phyloP scores from a whole-genome alignment of 306 rosid genomes.

The Sesbania bispinosa region DNA sequence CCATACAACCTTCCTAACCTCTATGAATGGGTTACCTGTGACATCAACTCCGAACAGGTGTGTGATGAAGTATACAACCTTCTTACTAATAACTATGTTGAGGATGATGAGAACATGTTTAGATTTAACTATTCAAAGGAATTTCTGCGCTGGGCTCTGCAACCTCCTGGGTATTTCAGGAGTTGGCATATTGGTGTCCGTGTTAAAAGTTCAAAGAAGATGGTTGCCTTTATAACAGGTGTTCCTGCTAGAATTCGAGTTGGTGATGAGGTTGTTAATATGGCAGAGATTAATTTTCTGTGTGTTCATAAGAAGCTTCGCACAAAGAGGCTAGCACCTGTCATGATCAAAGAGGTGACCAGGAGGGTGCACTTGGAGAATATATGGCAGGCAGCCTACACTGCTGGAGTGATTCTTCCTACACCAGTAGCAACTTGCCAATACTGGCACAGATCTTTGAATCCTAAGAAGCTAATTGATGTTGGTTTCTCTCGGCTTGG shows the following conservation, averaged over 20 bases:
- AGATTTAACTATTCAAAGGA: constrained; percentile 90
- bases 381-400: constrained; percentile 94
- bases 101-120: constrained; percentile 94
- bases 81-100: constrained; percentile 81
- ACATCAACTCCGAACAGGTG: constrained; percentile 57
- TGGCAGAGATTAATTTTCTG: constrained; percentile 92
- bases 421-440: constrained; percentile 91
- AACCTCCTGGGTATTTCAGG: constrained; percentile 79
- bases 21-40: constrained; percentile 92
- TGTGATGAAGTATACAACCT: constrained; percentile 79
- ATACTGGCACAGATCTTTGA: constrained; percentile 94
- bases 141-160: constrained; percentile 90
- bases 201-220: constrained; percentile 76
- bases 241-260: constrained; percentile 85
- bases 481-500: constrained; percentile 98
- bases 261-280: constrained; percentile 61
- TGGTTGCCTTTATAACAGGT: constrained; percentile 92
- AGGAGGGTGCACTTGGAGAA: constrained; percentile 96
- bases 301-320: constrained; percentile 96
- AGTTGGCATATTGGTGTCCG: constrained; percentile 97
- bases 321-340: constrained; percentile 96
- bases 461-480: constrained; percentile 93
- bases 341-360: constrained; percentile 98
- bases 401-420: constrained; percentile 95
- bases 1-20: constrained; percentile 85